phyloP scores from a whole-genome alignment of 108 stramenopile genomes.

The Hondaea fermentalgiana region DNA sequence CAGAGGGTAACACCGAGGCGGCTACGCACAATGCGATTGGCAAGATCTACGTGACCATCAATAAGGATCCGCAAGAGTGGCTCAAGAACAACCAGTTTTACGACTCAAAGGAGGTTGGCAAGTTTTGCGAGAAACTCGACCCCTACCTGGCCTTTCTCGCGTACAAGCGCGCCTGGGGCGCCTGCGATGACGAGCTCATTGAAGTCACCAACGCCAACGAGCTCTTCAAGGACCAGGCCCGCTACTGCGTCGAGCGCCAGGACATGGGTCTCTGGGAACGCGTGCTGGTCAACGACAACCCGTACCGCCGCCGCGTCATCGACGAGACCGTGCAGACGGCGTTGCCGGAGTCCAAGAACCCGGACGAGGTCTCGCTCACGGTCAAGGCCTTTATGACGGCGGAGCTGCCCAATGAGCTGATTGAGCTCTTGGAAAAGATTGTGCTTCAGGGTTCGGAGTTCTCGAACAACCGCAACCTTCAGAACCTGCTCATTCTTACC shows the following conservation, averaged over 20 bases:
- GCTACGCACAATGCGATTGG: conserved; percentile 99
- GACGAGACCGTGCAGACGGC: conserved; percentile 99
- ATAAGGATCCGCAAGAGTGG: conserved; percentile 95
- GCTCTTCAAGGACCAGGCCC: conserved; percentile 93
- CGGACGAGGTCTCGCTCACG: conserved; percentile 97
- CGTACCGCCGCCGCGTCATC: conserved; percentile 80
- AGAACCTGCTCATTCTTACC: conserved; percentile 98
- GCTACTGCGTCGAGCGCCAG: conserved; percentile 95
- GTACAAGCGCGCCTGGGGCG: conserved; percentile 91
- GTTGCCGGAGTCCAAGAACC: conserved; percentile 92
- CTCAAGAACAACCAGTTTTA: conserved; percentile 99
- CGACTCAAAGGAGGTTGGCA: conserved; percentile 94
- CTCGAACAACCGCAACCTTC: conserved; percentile 95
- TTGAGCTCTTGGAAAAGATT: conserved; percentile 94
- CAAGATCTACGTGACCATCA: conserved; percentile 99
- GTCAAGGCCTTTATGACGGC: conserved; percentile 99
- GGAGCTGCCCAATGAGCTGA: conserved; percentile 94
- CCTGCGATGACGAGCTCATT: conserved; percentile 97
- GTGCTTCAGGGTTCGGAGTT: conserved; percentile 98
- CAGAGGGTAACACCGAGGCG: conserved; percentile 96
- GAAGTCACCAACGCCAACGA: conserved; percentile 87
- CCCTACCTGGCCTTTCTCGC: conserved; percentile 96
- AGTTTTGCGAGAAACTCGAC: conserved; percentile 97
- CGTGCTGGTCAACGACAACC: conserved; percentile 63
- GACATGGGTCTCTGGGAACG: conserved; percentile 95